Percentiles rank a stretch among this genome's conserved stretches.
phyloP scores from a whole-genome alignment of 495 filamentous ascomycete species.

The Penicillium coprophilum region DNA sequence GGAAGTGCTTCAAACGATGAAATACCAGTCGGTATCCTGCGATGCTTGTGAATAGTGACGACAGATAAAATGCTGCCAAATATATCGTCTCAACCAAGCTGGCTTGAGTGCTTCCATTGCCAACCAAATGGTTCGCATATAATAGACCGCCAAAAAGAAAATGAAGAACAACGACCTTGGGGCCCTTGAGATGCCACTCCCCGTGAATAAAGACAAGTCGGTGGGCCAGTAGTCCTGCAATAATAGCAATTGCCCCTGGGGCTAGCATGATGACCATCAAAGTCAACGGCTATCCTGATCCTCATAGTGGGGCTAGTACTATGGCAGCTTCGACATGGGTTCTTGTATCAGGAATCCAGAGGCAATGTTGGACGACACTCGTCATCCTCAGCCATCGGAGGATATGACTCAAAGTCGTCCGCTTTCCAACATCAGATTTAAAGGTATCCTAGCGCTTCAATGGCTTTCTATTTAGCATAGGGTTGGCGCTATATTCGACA shows the following conservation, averaged over 20 bases:
- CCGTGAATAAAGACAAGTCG: conserved; percentile 17
- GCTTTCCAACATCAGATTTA: neutral
- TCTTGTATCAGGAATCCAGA: neutral
- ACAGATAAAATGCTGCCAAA: neutral
- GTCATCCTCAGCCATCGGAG: conserved; percentile 4
- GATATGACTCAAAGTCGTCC: neutral
- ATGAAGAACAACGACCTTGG: conserved; percentile 1
- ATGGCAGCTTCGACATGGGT: neutral
- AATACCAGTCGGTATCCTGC: conserved; percentile 14
- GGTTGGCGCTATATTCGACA: neutral
- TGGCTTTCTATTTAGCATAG: neutral
- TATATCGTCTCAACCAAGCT: neutral
- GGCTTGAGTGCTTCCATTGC: neutral
- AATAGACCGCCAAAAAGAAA: neutral
- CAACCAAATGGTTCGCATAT: neutral
- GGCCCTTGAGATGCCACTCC: conserved; percentile 22
- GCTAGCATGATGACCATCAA: neutral
- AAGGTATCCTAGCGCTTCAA: neutral
- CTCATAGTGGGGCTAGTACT: neutral
- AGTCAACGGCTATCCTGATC: neutral
- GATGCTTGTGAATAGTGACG: neutral
- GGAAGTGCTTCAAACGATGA: conserved; percentile 40
- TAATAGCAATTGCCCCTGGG: neutral
- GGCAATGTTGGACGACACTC: neutral
- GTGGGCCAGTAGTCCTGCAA: conserved; percentile 20